Percentiles rank a stretch among this genome's conserved stretches.
Evolutionary conservation across 305 asterid species (phyloP).

Genomic region (Ilex paraguariensis): DNA sequence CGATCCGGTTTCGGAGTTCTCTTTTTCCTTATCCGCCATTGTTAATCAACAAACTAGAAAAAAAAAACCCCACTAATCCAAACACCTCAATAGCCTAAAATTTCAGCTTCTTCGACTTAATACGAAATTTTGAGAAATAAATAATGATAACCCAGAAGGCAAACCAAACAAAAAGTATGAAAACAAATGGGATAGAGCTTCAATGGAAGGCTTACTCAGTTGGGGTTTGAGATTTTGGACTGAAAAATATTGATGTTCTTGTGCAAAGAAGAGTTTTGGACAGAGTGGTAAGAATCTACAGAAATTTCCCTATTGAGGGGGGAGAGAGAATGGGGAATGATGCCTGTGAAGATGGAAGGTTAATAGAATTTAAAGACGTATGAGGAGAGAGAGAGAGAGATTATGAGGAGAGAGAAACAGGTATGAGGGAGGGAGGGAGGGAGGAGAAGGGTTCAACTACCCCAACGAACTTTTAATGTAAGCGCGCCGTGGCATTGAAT

Average conservation of each 20-base stretch:
- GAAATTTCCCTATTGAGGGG: too few species aligned
- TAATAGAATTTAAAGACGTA: too few species aligned
- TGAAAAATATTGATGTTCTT: too few species aligned
- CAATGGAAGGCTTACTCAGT: neutral
- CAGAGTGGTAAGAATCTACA: too few species aligned
- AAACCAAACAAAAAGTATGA: too few species aligned
- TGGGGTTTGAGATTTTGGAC: neutral
- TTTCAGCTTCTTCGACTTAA: too few species aligned
- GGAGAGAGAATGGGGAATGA: too few species aligned
- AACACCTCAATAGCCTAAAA: neutral
- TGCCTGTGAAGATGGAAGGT: too few species aligned
- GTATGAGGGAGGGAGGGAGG: conserved; percentile 2
- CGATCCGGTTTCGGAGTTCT: conserved; percentile 5
- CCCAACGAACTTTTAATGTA: conserved; percentile 23
- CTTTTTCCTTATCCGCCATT: conserved; percentile 14
- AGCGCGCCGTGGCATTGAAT: conserved; percentile 12
- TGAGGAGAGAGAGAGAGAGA: neutral
- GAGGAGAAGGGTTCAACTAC: conserved; percentile 17
- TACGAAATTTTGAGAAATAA: neutral
- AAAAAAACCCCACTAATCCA: neutral
- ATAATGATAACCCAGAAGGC: too few species aligned
- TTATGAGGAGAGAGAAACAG: neutral
- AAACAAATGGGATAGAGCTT: neutral
- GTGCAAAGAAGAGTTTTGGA: too few species aligned
- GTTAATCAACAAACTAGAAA: neutral